Base-by-base conservation (phyloP, 208 protist species). In the Leishmania major region DNA sequence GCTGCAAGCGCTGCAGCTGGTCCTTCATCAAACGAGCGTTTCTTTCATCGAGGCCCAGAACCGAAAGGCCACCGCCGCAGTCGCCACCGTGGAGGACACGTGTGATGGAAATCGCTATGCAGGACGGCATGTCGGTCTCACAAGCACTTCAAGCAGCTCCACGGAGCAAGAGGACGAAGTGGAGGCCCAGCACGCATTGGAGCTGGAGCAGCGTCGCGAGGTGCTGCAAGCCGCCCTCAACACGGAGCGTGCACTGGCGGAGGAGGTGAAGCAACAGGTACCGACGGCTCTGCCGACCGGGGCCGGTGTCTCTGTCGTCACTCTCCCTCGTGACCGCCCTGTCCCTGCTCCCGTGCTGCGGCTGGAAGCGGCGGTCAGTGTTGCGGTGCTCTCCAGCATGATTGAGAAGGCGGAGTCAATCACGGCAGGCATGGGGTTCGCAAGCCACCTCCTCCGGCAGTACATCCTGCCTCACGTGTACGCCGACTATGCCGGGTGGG, bases 391-490 rank as follows among this genome's bases (percentile, higher is more conserved):
- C n/a, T 92, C 89, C 84, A 88, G 87, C 60, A 90, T 96, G 19
- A 85, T 98, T 37, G 88, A 92, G 77, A 92, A 97, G 77, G 87
- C 87, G 70, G 86, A 80, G 55, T 19, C 64, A 11, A 70, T 84
- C 62, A 79, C 94, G 17, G 92, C 95, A 6, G 84, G 88, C 35
- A 91, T 94, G 77, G 43, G 69, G 25, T 95, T 92, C 79, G 95
- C 92, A 22, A 45, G 91, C 17, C 89, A 93, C 22, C 86, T 97
- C 35, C 90, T 91, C 47, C 81, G 78, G 31, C 86, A 88, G 66
- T 94, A 94, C 83, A 77, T 98, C 15, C 71, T 97, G 15, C 95
- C 95, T 11, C 92, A 96, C 86, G 45, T 98, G 37, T 98, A 97
- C 82, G 80, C 88, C 19, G 86, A 92, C 78, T 96, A 90, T 87